Evolutionary conservation across 345 rosid genomes (phyloP).

Genomic region (Euclidium syriacum): DNA sequence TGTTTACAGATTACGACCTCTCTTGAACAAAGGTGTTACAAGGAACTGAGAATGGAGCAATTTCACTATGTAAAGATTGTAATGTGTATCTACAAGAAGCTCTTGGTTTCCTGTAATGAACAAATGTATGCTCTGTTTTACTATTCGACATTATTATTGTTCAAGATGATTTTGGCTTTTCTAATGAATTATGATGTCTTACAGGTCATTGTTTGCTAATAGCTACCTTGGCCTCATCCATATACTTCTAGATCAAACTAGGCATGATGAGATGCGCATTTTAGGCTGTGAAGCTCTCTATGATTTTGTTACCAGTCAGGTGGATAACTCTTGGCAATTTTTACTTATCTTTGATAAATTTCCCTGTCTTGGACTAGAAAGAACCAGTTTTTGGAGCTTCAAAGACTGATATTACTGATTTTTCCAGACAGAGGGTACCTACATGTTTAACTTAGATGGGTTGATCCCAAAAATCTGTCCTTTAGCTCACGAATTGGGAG

Average conservation of each 20-base stretch:
- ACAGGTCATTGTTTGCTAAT: slow-evolving; percentile 71
- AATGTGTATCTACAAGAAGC: slow-evolving; percentile 59
- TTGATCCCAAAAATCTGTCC: slow-evolving; percentile 58
- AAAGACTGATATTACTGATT: background rate
- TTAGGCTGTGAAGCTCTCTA: slow-evolving; percentile 63
- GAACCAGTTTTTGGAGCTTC: background rate
- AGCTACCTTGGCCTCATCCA: slow-evolving; percentile 68
- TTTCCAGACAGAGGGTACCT: slow-evolving; percentile 59
- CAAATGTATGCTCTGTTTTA: slow-evolving; percentile 42
- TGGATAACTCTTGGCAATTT: slow-evolving; percentile 25
- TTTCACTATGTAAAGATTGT: slow-evolving; percentile 53
- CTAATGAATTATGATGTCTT: background rate
- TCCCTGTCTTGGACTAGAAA: background rate
- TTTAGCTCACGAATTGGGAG: slow-evolving; percentile 58
- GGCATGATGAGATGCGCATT: slow-evolving; percentile 46
- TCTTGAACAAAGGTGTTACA: slow-evolving; percentile 80
- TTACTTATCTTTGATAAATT: background rate
- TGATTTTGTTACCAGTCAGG: slow-evolving; percentile 74
- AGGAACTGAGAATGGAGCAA: slow-evolving; percentile 64
- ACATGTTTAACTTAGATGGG: slow-evolving; percentile 67
- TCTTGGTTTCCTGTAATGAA: slow-evolving; percentile 56
- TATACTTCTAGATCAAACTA: slow-evolving; percentile 61
- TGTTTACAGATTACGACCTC: slow-evolving; percentile 54
- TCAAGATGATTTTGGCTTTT: background rate
- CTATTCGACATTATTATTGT: background rate